Percentiles rank a stretch among this genome's conserved stretches.
Conservation (phyloP, 148 eudicot genomes). For the Camellia granthamiana region DNA sequence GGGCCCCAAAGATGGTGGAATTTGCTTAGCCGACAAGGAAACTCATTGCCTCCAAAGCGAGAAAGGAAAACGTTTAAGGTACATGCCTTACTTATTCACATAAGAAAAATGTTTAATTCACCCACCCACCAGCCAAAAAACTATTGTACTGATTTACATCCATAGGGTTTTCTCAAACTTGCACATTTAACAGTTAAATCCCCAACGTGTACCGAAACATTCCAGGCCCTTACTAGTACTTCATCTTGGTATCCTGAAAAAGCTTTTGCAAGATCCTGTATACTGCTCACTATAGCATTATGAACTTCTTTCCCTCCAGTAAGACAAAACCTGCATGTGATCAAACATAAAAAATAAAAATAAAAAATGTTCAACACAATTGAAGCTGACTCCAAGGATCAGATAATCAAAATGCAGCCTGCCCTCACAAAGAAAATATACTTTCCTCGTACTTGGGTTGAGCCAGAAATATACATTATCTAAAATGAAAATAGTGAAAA, state of each 20-base stretch:
- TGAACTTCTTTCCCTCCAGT: slow-evolving; percentile 95
- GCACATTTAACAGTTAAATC: background rate
- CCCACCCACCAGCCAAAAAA: background rate
- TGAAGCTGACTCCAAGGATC: background rate
- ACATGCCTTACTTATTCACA: background rate
- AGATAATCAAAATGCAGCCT: slow-evolving; percentile 2
- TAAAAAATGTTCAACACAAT: background rate
- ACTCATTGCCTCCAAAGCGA: background rate
- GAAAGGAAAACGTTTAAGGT: background rate
- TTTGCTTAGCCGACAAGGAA: background rate
- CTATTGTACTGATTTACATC: background rate
- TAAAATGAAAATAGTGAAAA: background rate
- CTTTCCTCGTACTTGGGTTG: background rate
- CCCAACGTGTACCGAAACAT: background rate
- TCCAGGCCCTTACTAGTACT: slow-evolving; percentile 68
- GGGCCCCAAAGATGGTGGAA: background rate
- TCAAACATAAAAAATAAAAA: background rate
- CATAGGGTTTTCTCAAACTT: background rate
- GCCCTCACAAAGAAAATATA: background rate
- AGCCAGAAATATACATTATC: background rate
- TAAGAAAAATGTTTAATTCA: no score
- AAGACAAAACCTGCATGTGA: slow-evolving; percentile 77
- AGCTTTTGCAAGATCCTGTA: slow-evolving; percentile 90
- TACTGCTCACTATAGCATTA: slow-evolving; percentile 90
- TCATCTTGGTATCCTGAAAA: slow-evolving; percentile 87